These are phyloP conservation scores for Penicillium simplicissimum DNA, from an alignment of 495 filamentous ascomycete species.

Conservation along the genomic window DNA sequence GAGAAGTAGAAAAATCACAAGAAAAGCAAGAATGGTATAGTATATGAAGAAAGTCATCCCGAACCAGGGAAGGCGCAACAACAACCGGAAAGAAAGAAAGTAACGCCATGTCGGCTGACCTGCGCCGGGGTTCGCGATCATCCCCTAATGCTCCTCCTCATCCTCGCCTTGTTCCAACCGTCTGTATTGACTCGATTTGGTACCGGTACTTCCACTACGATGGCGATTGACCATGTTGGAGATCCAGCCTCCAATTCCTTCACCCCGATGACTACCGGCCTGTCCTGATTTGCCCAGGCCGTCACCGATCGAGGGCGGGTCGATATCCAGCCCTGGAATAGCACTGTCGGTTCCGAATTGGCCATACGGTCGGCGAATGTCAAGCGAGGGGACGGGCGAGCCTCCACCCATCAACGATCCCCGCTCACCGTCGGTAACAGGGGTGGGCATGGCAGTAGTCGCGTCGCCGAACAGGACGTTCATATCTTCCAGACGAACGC, in stretches of 20 bases:
- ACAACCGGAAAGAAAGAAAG: background rate
- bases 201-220: constrained; percentile 47
- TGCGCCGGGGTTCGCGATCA: background rate
- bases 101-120: background rate
- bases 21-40: background rate
- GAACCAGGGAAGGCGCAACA: background rate
- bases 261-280: constrained; percentile 36
- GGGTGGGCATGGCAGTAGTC: constrained; percentile 73
- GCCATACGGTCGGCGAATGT: constrained; percentile 60
- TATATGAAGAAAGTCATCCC: background rate
- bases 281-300: constrained; percentile 48
- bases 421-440: constrained; percentile 67
- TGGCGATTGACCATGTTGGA: constrained; percentile 60
- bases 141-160: constrained; percentile 25
- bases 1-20: background rate
- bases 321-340: constrained; percentile 73
- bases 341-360: constrained; percentile 57
- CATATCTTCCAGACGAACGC: constrained; percentile 96
- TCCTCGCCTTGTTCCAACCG: constrained; percentile 66
- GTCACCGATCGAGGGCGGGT: constrained; percentile 59
- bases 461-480: constrained; percentile 87
- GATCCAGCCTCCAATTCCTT: constrained; percentile 71
- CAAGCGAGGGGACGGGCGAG: constrained; percentile 78
- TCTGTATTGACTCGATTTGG: constrained; percentile 59
- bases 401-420: constrained; percentile 69